Conservation (phyloP, 805 yeast genomes). For the Priceomyces carsonii region DNA sequence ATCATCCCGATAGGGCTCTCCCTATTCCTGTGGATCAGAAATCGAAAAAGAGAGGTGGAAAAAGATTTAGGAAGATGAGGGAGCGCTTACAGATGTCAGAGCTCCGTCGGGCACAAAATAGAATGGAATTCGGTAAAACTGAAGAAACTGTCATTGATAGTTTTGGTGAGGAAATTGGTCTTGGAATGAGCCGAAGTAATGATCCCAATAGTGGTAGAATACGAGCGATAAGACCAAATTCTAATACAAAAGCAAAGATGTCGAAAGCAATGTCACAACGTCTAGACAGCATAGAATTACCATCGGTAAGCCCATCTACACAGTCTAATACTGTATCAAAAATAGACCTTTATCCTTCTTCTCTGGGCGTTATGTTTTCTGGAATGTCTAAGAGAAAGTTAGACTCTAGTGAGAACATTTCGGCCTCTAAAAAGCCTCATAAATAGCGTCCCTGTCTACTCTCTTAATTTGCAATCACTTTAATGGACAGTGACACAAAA, state of each 20-base stretch:
- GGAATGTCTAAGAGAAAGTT: not conserved
- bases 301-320: not conserved
- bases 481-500: too few species aligned
- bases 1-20: constrained; percentile 57
- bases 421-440: constrained; percentile 1
- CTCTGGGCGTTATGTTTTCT: not conserved
- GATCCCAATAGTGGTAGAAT: constrained; percentile 11
- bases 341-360: constrained; percentile 8
- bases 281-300: constrained; percentile 20
- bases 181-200: constrained; percentile 62
- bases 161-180: constrained; percentile 79
- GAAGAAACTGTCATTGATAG: constrained; percentile 64
- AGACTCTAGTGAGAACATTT: not conserved
- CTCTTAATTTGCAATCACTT: too few species aligned
- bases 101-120: constrained; percentile 77
- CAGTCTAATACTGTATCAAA: constrained; percentile 7
- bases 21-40: constrained; percentile 74
- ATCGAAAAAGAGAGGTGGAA: constrained; percentile 86
- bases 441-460: too few species aligned
- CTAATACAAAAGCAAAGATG: constrained; percentile 56
- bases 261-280: constrained; percentile 61
- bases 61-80: constrained; percentile 74
- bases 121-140: constrained; percentile 76
- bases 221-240: constrained; percentile 34
- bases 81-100: constrained; percentile 82